phyloP scores from a whole-genome alignment of 495 filamentous ascomycete genomes.

The Haplographium delicatum region DNA sequence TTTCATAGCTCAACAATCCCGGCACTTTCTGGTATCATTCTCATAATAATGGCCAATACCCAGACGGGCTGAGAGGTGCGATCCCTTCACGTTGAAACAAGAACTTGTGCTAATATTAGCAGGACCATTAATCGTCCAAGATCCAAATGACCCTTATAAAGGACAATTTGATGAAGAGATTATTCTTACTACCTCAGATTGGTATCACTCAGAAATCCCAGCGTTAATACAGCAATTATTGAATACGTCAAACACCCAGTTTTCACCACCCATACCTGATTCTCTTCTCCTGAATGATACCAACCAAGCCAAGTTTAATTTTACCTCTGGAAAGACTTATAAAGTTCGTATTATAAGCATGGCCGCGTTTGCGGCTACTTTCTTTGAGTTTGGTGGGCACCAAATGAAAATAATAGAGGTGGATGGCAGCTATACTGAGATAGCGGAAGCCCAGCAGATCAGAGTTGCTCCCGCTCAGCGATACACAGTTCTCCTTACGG shows the following conservation, averaged over 20 bases:
- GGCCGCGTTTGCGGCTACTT: slow-evolving; percentile 53
- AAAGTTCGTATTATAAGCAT: slow-evolving; percentile 70
- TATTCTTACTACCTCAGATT: slow-evolving; percentile 52
- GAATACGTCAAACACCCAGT: slow-evolving; percentile 38
- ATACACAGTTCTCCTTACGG: slow-evolving; percentile 51
- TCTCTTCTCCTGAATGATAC: slow-evolving; percentile 44
- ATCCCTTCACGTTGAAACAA: slow-evolving; percentile 56
- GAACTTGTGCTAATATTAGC: slow-evolving; percentile 60
- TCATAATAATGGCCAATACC: slow-evolving; percentile 43
- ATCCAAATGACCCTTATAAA: slow-evolving; percentile 44
- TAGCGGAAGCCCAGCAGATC: slow-evolving; percentile 34
- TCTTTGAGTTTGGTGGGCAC: slow-evolving; percentile 62
- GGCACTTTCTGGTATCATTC: slow-evolving; percentile 50
- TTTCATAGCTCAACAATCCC: slow-evolving; percentile 34
- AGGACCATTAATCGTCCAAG: slow-evolving; percentile 54
- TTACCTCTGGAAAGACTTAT: slow-evolving; percentile 69
- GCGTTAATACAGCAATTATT: background rate
- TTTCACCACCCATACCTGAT: slow-evolving; percentile 49
- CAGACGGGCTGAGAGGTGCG: slow-evolving; percentile 41
- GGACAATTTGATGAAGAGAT: slow-evolving; percentile 54
- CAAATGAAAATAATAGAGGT: slow-evolving; percentile 51
- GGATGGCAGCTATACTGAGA: slow-evolving; percentile 36
- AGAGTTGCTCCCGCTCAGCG: slow-evolving; percentile 57
- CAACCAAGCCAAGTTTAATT: slow-evolving; percentile 57
- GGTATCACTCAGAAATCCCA: slow-evolving; percentile 39